Base-by-base conservation (phyloP, 345 rosid genomes). In the Euphorbia tirucalli region DNA sequence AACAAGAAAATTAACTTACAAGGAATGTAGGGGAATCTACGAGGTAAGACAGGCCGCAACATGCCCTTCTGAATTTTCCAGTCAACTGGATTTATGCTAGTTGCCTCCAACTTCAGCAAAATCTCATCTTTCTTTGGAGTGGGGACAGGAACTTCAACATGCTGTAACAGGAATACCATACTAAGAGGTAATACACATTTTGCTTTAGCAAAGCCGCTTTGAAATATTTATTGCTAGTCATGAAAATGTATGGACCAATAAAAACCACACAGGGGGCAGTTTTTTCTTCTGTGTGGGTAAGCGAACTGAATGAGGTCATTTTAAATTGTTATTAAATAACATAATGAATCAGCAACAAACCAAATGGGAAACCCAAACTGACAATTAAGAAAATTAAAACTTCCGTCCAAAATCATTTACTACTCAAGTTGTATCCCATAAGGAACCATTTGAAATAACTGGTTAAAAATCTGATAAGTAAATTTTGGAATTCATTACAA, bases 61-160 rank as follows among this genome's bases (percentile, higher is more conserved):
- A 83, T 30, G 77, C 97, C 97, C 75, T 86, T 84, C 59, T 91
- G 97, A 0, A 83, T 82, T 71, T 87, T 91, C 92, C 90, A 86
- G 69, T 89, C 97, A 54, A 81, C 72, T 13, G 97, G 94, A 76
- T 91, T 91, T 7, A 91, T 21, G 72, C 81, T 80, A 31, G 74
- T 71, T 3, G 94, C 93, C 79, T 91, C 90, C 50, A 85, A 3
- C 74, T 84, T 91, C n/a, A 91, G 9, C 77, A 80, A 76, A 62
- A 87, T 82, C 81, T 91, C 94, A 57, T 72, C 85, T 62, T 64
- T 79, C n/a, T 80, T 84, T 0, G 92, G 87, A 15, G 67, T 54
- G 13, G 90, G 85, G 32, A 84, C 79, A 0, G 85, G 86, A 31
- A 89, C 85, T 63, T 91, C 83, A 0, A 89, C 91, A 71, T 91